Base-by-base conservation (phyloP, 495 filamentous ascomycete genomes). In the Talaromyces thailandensis region DNA sequence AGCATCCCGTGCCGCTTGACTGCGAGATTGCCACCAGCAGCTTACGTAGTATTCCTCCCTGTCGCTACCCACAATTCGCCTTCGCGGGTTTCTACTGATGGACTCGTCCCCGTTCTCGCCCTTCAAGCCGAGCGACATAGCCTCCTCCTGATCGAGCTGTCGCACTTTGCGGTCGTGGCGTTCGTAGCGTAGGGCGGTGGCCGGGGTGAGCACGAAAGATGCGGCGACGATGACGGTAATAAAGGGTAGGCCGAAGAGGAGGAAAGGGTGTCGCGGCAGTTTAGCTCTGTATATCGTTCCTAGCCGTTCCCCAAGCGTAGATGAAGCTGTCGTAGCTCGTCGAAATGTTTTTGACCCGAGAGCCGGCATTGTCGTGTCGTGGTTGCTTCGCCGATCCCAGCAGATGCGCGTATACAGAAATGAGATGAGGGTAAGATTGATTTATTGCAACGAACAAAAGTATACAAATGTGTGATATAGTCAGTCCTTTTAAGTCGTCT, bases 211-310 rank as follows among this genome's bases (percentile, higher is more conserved):
- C 64, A 93, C 88, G 75, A 99, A 99, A 7, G 90, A 95, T 0
- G 91, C 94, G 4, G 88, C 92, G n/a, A 99, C 86, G 67, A 99
- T 96, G 37, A 93, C 86, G 50, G 81, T 76, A 68, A 98, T 82
- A 76, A 99, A 99, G 14, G 94, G 94, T n/a, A 98, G 79, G 6
- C 94, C 94, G 73, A 99, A 99, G 58, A 97, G 82, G 40, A 93
- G 76, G 74, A 99, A 99, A 1, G 94, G 94, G 66, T 89, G 90
- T 64, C 82, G 85, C 21, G 79, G 70, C 43, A 96, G 81, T 58
- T 76, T 68, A 11, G 77, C 70, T 61, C 94, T 89, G 77, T 99
- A 99, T 24, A 81, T 76, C 45, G 87, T 82, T 6, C 87, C 89
- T 64, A 96, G 74, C n/a, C 82, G 83, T 71, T 84, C 82, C 26